Evolutionary conservation across 2,329 filamentous ascomycete genomes (phyloP).

Genomic region (Aspergillus oerlinghausenensis): DNA sequence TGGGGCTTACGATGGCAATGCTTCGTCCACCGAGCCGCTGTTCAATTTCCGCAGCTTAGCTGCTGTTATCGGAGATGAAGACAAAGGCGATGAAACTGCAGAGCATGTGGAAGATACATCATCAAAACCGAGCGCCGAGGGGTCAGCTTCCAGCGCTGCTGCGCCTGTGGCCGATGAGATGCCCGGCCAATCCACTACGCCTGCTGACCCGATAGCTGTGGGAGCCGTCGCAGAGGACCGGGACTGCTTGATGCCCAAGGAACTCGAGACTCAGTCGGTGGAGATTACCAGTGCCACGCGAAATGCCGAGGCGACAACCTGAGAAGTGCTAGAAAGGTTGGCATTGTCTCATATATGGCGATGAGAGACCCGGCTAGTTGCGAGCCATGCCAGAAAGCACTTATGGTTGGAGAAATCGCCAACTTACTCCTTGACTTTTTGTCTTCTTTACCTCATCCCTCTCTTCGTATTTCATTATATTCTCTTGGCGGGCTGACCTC

Average conservation of each 20-base stretch:
- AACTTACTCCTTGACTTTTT: background rate
- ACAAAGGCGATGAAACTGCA: slow-evolving; percentile 39
- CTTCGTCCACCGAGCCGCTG: slow-evolving; percentile 64
- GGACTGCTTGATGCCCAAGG: slow-evolving; percentile 26
- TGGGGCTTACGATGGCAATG: slow-evolving; percentile 47
- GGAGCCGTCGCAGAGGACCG: slow-evolving; percentile 12
- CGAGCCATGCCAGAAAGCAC: too few relatives aligned
- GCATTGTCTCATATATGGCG: too few relatives aligned
- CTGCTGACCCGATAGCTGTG: slow-evolving; percentile 6
- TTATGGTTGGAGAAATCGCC: too few relatives aligned
- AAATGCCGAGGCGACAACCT: slow-evolving; percentile 27
- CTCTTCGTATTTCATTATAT: background rate
- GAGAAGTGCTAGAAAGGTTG: slow-evolving; percentile 2
- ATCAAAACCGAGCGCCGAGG: slow-evolving; percentile 16
- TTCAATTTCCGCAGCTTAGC: slow-evolving; percentile 89
- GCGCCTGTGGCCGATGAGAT: slow-evolving; percentile 14
- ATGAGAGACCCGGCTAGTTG: too few relatives aligned
- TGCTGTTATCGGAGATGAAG: slow-evolving; percentile 70
- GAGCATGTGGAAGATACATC: slow-evolving; percentile 36
- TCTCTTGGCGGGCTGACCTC: slow-evolving; percentile 7
- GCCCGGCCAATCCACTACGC: slow-evolving; percentile 5
- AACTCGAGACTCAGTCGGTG: slow-evolving; percentile 34
- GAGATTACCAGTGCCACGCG: slow-evolving; percentile 24
- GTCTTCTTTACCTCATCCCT: background rate
- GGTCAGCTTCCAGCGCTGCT: slow-evolving; percentile 16